Percentiles rank a stretch among this genome's conserved stretches.
Conservation (phyloP, 78 protist genomes). For the Anaeramoeba ignava region DNA sequence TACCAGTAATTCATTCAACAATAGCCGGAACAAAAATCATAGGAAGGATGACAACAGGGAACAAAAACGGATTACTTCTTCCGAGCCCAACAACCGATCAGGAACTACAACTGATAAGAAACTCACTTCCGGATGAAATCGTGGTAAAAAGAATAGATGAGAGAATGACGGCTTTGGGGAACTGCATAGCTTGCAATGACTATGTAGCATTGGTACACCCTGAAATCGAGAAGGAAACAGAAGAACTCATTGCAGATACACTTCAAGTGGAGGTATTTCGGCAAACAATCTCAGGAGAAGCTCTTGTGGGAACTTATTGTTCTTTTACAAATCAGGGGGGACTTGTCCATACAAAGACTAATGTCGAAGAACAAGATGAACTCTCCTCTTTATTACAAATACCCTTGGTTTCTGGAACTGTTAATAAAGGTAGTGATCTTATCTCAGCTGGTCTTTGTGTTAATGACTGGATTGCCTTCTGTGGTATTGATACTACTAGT, state of each 20-base stretch:
- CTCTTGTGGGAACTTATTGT: slow-evolving; percentile 5
- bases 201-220: background rate
- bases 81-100: slow-evolving; percentile 6
- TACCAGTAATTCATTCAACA: too few relatives aligned
- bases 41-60: slow-evolving; percentile 1
- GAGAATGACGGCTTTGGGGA: background rate
- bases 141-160: slow-evolving; percentile 4
- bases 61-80: slow-evolving; percentile 4
- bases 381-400: background rate
- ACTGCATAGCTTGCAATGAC: background rate
- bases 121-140: slow-evolving; percentile 5
- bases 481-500: background rate
- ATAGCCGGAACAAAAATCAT: slow-evolving; percentile 2
- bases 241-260: slow-evolving; percentile 2
- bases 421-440: slow-evolving; percentile 4
- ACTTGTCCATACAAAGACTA: slow-evolving; percentile 6
- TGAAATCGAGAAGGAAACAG: slow-evolving; percentile 7
- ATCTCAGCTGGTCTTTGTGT: slow-evolving; percentile 1
- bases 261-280: slow-evolving; percentile 5
- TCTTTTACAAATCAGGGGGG: slow-evolving; percentile 5
- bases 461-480: slow-evolving; percentile 7
- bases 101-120: background rate
- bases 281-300: slow-evolving; percentile 1
- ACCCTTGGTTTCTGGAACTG: slow-evolving; percentile 8
- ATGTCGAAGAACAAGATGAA: background rate